phyloP scores from a whole-genome alignment of 2,329 filamentous ascomycete species.

The Dendrostoma leiphaemia region DNA sequence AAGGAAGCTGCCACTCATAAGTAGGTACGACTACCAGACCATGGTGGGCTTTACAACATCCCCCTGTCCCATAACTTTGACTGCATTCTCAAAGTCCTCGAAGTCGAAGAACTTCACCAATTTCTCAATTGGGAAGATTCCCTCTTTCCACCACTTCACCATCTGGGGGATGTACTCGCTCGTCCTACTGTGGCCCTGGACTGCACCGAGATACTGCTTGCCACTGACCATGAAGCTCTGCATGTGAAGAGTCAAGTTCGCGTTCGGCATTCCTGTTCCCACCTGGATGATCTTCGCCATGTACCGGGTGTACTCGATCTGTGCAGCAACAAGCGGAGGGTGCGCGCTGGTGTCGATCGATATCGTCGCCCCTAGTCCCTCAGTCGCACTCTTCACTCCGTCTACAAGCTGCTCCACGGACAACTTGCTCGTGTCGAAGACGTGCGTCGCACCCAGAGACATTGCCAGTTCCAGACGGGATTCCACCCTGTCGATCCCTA shows the following conservation, averaged over 20 bases:
- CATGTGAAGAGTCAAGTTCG: conserved; percentile 39
- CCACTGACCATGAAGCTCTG: conserved; percentile 45
- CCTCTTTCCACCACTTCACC: conserved; percentile 22
- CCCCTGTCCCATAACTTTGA: conserved; percentile 20
- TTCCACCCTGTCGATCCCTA: conserved; percentile 41
- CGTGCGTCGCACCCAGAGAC: conserved; percentile 38
- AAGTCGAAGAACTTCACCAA: conserved; percentile 20
- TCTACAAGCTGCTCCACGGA: conserved; percentile 42
- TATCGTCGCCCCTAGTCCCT: conserved; percentile 43
- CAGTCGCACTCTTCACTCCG: conserved; percentile 44
- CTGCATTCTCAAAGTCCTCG: conserved; percentile 18
- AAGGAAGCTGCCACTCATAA: too few species aligned
- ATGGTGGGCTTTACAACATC: conserved; percentile 21
- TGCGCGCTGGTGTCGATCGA: conserved; percentile 49
- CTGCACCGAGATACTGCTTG: conserved; percentile 45
- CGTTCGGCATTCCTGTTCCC: conserved; percentile 42
- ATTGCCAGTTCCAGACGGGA: conserved; percentile 36
- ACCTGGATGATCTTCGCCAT: conserved; percentile 49
- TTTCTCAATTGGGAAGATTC: conserved; percentile 20
- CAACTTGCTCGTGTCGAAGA: conserved; percentile 25
- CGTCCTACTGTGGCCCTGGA: conserved; percentile 30
- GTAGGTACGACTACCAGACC: conserved; percentile 15
- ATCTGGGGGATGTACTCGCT: conserved; percentile 33
- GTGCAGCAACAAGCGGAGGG: conserved; percentile 37
- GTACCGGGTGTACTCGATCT: conserved; percentile 39